Evolutionary conservation across 2,329 filamentous ascomycete species (phyloP), one percentile per base, ranked within the genome.

Genomic region (Trichophyton benhamiae): DNA sequence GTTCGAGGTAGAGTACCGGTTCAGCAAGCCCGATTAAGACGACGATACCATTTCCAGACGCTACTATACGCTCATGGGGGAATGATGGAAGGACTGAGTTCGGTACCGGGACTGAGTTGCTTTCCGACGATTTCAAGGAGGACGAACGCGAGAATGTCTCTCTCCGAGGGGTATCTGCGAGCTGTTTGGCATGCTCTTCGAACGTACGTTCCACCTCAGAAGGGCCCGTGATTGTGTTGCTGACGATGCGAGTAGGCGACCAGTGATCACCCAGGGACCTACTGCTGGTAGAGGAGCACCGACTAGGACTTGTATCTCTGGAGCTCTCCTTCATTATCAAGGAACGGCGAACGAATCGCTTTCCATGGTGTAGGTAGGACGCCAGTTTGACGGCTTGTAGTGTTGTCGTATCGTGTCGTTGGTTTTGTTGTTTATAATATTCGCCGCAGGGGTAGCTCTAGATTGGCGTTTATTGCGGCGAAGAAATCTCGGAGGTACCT

Each of bases 1-100:
- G 76, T 60, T 78, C 76, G n/a, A 80, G 70, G 62, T 75, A 80
- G 11, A 80, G 68, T 0, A 79, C 74, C 0, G 78, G 78, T 61
- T 80, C 78, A 0, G 77, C 77, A 42, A 79, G 69, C 1, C 75
- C 74, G 57, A 80, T 72, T 1, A 75, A 75, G 20, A 79, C 75
- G 0, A 74, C 71, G 17, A 80, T 74, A 2, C 78, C 78, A 66
- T 76, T 79, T 2, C 77, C 77, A n/a, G 76, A 75, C 2, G 78
- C 76, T 49, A 79, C 72, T 13, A 76, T 72, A 65, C 76, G 79
- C 66, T 79, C 78, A 62, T 79, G 74, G 30, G 68, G 73, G 36
- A 78, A 64, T 8, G 70, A 65, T 2, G 74, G 71, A 49, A 75
- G 71, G 11, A 69, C 66, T 0, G 69, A 67, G 8, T 13, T n/a